Evolutionary conservation across 1,139 yeast genomes (phyloP).

Genomic region (Scheffersomyces insectosa): DNA sequence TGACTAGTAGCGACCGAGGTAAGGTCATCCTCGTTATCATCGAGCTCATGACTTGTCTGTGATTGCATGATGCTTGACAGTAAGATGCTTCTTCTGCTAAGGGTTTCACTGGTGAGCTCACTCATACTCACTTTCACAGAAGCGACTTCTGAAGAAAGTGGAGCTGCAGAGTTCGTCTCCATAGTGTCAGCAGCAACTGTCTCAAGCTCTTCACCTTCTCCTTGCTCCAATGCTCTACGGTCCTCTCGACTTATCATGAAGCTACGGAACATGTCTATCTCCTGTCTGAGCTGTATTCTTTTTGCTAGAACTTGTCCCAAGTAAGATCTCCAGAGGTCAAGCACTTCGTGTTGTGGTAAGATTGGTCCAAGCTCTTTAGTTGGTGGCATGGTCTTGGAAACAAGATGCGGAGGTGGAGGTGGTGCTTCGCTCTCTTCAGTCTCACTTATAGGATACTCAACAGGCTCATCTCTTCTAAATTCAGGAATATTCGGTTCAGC

Average conservation of each 20-base stretch:
- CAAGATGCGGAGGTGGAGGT: conserved; percentile 28
- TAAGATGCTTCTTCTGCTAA: too few species aligned
- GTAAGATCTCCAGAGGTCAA: conserved; percentile 40
- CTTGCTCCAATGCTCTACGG: not conserved
- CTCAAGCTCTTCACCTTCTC: not conserved
- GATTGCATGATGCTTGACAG: not conserved
- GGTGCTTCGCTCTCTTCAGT: conserved; percentile 23
- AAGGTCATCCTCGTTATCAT: not conserved
- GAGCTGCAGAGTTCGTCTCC: not conserved
- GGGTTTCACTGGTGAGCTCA: not conserved
- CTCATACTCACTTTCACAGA: not conserved
- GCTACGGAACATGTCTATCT: conserved; percentile 37
- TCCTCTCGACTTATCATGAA: conserved; percentile 17
- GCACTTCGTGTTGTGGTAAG: conserved; percentile 12
- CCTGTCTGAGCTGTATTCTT: conserved; percentile 45
- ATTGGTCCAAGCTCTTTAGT: conserved; percentile 2
- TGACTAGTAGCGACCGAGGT: not conserved
- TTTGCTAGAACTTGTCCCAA: conserved; percentile 37
- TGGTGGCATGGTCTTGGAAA: not conserved
- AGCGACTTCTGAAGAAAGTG: not conserved
- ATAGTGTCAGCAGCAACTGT: not conserved
- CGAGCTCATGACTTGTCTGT: not conserved
- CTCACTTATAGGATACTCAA: conserved; percentile 8
- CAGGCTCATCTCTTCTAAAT: conserved; percentile 11
- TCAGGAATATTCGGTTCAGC: not conserved